These are phyloP conservation scores for Melaleuca quinquenervia DNA, from an alignment of 345 rosid species.

Conservation along the genomic window DNA sequence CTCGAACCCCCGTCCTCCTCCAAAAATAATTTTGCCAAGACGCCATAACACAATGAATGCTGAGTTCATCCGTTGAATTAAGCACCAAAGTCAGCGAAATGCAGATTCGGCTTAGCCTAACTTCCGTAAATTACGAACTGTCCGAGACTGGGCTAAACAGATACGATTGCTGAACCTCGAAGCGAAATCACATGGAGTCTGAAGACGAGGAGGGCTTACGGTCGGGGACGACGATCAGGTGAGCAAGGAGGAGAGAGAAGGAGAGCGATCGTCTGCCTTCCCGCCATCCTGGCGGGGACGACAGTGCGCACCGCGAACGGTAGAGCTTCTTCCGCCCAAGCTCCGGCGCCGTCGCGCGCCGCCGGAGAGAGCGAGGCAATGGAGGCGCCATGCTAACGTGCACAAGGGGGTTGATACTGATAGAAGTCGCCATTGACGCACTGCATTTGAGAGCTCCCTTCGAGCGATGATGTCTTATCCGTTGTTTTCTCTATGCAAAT, in stretches of 20 bases:
- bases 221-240: constrained; percentile 23
- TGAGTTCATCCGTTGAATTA: not conserved
- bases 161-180: not conserved
- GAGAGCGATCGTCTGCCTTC: constrained; percentile 54
- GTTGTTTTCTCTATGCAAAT: not conserved
- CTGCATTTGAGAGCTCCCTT: not conserved
- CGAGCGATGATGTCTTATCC: not conserved
- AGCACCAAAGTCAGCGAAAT: not conserved
- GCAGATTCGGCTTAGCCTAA: not conserved
- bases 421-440: not conserved
- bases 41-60: not conserved
- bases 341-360: not conserved
- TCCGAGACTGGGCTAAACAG: not conserved
- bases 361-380: not conserved
- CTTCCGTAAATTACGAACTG: not conserved
- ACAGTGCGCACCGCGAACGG: constrained; percentile 14
- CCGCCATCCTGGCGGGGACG: constrained; percentile 7
- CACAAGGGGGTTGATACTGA: not conserved
- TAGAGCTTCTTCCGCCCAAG: not conserved
- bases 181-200: not conserved
- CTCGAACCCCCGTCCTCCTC: too few relatives aligned
- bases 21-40: not conserved
- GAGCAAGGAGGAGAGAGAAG: constrained; percentile 43
- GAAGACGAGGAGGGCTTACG: constrained; percentile 11
- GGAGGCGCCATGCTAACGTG: not conserved